phyloP scores from a whole-genome alignment of 2,329 filamentous ascomycete genomes.

The Nothopassalora personata region DNA sequence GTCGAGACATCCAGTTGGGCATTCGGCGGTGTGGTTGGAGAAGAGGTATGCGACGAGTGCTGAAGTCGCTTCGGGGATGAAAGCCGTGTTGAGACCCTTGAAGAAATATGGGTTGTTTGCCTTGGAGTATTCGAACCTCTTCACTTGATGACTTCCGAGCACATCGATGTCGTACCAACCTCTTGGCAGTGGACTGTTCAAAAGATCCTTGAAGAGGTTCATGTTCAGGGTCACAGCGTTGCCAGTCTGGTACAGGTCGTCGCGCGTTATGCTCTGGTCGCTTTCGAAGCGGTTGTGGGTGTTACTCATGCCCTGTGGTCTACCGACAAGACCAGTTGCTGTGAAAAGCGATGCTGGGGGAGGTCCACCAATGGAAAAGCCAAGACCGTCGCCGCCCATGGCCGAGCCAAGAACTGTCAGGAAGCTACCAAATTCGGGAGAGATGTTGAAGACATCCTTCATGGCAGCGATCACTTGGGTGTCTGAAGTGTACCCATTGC shows the following conservation, averaged over 20 bases:
- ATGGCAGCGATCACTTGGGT: not conserved
- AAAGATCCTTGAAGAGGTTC: conserved; percentile 10
- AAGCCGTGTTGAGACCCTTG: conserved; percentile 22
- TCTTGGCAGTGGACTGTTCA: conserved; percentile 10
- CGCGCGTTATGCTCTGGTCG: conserved; percentile 27
- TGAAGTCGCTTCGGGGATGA: conserved; percentile 22
- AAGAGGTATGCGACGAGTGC: conserved; percentile 27
- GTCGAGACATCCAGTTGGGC: conserved; percentile 22
- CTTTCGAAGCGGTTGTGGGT: conserved; percentile 35
- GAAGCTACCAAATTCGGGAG: not conserved
- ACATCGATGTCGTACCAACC: conserved; percentile 12
- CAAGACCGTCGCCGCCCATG: not conserved
- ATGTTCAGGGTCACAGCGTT: conserved; percentile 21
- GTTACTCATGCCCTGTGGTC: conserved; percentile 23
- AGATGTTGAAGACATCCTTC: not conserved
- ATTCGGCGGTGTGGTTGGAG: conserved; percentile 22
- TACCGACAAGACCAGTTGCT: conserved; percentile 12
- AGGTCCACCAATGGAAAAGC: conserved; percentile 18
- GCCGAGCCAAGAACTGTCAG: not conserved
- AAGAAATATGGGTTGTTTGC: conserved; percentile 32
- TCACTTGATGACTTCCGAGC: conserved; percentile 12
- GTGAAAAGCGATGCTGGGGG: conserved; percentile 9
- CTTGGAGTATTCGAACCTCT: conserved; percentile 22
- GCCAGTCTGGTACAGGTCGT: conserved; percentile 25
- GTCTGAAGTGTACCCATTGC: conserved; percentile 18